Evolutionary conservation across 176 grass and related monocot genomes (phyloP).

Genomic region (Carex scoparia): DNA sequence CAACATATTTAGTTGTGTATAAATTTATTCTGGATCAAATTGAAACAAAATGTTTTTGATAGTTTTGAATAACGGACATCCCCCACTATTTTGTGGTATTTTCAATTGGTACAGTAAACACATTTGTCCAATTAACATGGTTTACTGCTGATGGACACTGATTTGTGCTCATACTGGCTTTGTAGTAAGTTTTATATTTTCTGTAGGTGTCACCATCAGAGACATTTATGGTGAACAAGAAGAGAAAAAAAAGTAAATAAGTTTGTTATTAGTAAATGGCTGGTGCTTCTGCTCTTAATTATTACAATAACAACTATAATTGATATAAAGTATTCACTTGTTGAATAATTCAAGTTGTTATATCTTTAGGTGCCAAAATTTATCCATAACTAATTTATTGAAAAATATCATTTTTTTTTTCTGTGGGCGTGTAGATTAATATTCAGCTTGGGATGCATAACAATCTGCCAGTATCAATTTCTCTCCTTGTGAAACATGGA

Average conservation of each 20-base stretch:
- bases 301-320: background rate
- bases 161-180: background rate
- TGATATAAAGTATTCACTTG: background rate
- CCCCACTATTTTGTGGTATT: background rate
- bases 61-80: background rate
- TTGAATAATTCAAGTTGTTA: constrained; percentile 6
- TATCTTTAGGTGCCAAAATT: background rate
- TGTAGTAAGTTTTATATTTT: background rate
- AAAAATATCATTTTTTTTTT: background rate
- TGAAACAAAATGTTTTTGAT: background rate
- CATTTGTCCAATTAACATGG: background rate
- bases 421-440: constrained; percentile 41
- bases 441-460: constrained; percentile 61
- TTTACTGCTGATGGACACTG: background rate
- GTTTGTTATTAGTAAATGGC: background rate
- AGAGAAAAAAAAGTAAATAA: background rate
- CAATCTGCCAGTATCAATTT: constrained; percentile 66
- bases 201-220: background rate
- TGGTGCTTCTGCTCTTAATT: background rate
- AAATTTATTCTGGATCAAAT: background rate
- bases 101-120: background rate
- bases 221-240: no score
- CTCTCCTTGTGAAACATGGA: no score
- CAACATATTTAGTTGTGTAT: constrained; percentile 25
- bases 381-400: background rate